Base-by-base conservation (phyloP, 2,329 filamentous ascomycete species). In the Amphichorda felina region DNA sequence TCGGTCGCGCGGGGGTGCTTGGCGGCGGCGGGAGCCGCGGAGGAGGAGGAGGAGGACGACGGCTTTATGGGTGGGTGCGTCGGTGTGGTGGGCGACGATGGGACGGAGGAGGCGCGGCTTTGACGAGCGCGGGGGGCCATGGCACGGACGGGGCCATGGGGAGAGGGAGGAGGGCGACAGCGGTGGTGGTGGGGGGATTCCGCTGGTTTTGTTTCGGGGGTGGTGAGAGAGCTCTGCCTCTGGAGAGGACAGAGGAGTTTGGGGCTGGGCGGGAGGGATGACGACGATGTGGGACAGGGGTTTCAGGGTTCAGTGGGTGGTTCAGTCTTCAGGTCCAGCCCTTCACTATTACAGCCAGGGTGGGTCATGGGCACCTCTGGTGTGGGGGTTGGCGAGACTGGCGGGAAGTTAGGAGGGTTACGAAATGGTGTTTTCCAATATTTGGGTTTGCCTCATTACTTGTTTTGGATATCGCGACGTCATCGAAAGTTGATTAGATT, bases 261-360 rank as follows among this genome's bases (percentile, higher is more conserved):
- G 21, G 21, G 21, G 21, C 6, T 10, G 21, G 21, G 4, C 70
- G 17, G 17, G 8, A n/a, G 17, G 17, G 30, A 32, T 32, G 30
- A 32, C 30, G 30, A 32, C 30, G 15, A 32, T 32, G 30, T 32
- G 30, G 30, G 30, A 17, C 30, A 32, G 30, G 30, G 30, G 30
- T 17, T 32, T 21, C 21, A 24, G 21, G 21, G 21, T 24, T 24
- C 21, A 10, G n/a, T n/a, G n/a, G n/a, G n/a, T n/a, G n/a, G n/a
- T n/a, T n/a, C n/a, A n/a, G n/a, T n/a, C n/a, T n/a, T n/a, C n/a
- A n/a, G n/a, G n/a, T n/a, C n/a, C n/a, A n/a, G n/a, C n/a, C n/a
- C n/a, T n/a, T n/a, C n/a, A n/a, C n/a, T n/a, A n/a, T n/a, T n/a
- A n/a, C n/a, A n/a, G n/a, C n/a, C n/a, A n/a, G n/a, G n/a, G n/a